Percentiles rank a stretch among this genome's conserved stretches.
phyloP scores from a whole-genome alignment of 2,329 filamentous ascomycete genomes.

The Teratosphaeria gauchensis region DNA sequence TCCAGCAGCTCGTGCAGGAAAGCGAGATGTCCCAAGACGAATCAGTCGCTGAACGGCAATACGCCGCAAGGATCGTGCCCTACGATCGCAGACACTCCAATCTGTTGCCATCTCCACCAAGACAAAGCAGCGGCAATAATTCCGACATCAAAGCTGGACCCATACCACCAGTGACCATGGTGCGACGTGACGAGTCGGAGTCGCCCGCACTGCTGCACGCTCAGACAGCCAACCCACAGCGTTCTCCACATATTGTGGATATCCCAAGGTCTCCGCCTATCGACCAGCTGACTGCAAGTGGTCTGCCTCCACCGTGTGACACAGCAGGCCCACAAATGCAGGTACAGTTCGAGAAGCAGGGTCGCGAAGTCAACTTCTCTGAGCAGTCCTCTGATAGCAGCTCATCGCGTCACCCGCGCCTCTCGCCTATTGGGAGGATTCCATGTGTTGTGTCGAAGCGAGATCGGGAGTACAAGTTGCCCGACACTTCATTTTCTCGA shows the following conservation, averaged over 20 bases:
- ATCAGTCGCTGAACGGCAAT: constrained; percentile 8
- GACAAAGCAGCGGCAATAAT: constrained; percentile 2
- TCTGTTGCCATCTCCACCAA: constrained; percentile 19
- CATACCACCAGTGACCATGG: constrained; percentile 10
- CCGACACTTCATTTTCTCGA: constrained; percentile 74
- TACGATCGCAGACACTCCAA: constrained; percentile 18
- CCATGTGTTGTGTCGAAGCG: constrained; percentile 65
- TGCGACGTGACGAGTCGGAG: constrained; percentile 15
- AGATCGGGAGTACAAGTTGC: constrained; percentile 53
- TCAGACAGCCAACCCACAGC: constrained; percentile 10
- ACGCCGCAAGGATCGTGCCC: constrained; percentile 10
- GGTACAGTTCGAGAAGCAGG: constrained; percentile 5
- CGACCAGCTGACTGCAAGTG: background rate
- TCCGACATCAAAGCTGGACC: constrained; percentile 6
- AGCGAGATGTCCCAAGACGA: constrained; percentile 15
- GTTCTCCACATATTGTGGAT: constrained; percentile 12
- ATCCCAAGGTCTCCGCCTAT: constrained; percentile 7
- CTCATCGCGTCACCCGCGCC: constrained; percentile 30
- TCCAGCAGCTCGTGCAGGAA: constrained; percentile 39
- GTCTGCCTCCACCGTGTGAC: background rate
- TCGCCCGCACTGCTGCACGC: constrained; percentile 18
- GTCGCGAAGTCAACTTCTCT: constrained; percentile 21
- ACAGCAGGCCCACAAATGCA: background rate
- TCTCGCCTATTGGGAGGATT: constrained; percentile 77
- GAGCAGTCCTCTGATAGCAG: constrained; percentile 40